phyloP scores from a whole-genome alignment of 106 monocot genomes.

The Dendrobium huoshanense region DNA sequence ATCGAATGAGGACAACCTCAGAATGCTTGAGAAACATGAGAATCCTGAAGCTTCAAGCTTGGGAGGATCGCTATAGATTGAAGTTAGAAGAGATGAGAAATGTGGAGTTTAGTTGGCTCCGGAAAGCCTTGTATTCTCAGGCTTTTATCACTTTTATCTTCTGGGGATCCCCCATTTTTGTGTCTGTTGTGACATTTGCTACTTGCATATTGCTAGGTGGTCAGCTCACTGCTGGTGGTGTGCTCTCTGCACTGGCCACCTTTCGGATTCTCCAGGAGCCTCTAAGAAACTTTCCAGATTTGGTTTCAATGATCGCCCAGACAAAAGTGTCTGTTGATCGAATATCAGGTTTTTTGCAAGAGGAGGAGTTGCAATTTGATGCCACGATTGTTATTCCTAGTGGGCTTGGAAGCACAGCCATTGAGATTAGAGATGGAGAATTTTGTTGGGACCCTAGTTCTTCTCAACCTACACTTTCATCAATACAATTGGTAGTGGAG shows the following conservation, averaged over 20 bases:
- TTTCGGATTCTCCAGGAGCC: conserved; percentile 95
- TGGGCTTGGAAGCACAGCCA: conserved; percentile 36
- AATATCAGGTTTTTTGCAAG: conserved; percentile 62
- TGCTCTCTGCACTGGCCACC: conserved; percentile 89
- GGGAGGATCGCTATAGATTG: conserved; percentile 80
- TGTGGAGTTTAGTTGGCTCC: conserved; percentile 72
- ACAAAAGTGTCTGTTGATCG: conserved; percentile 91
- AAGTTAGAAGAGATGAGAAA: conserved; percentile 86
- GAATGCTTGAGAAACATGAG: conserved; percentile 97
- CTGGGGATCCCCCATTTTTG: conserved; percentile 96
- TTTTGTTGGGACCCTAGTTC: conserved; percentile 85
- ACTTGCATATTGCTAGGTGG: conserved; percentile 71
- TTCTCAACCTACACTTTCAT: conserved; percentile 50
- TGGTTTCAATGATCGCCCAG: conserved; percentile 85
- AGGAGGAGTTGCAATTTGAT: conserved; percentile 75
- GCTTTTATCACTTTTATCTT: conserved; percentile 86
- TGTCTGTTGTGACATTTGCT: conserved; percentile 78
- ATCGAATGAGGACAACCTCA: conserved; percentile 95
- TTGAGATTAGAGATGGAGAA: conserved; percentile 79
- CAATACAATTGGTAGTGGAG: conserved; percentile 55
- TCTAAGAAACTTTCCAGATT: conserved; percentile 88
- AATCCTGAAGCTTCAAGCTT: conserved; percentile 91
- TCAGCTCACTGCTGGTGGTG: conserved; percentile 80
- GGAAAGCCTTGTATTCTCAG: conserved; percentile 71
- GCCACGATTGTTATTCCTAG: conserved; percentile 52